A percentile compares a stretch with the other conserved stretches of the same genome.
Conservation (phyloP, 208 protist species). For the Wallacemonas sp. region DNA sequence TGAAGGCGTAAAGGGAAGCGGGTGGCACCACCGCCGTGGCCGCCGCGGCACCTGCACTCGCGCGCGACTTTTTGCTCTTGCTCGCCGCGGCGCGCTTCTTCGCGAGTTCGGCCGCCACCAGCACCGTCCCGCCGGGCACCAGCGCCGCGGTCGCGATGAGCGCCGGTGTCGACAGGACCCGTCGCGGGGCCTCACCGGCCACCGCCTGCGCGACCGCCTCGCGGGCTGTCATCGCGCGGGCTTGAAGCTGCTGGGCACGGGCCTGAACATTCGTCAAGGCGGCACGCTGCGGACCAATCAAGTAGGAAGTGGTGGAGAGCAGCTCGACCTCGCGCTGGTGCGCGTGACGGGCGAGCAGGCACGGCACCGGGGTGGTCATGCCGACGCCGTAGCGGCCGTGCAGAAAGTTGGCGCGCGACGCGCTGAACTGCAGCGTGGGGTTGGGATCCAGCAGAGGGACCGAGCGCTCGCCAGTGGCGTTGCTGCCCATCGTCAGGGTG, state of each 20-base stretch:
- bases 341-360: constrained; percentile 19
- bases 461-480: not conserved
- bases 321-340: constrained; percentile 21
- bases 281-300: constrained; percentile 3
- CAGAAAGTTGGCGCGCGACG: constrained; percentile 23
- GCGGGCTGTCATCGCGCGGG: not conserved
- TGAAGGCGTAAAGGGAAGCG: constrained; percentile 22
- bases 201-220: not conserved
- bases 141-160: constrained; percentile 14
- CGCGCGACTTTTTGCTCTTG: not conserved
- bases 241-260: constrained; percentile 1
- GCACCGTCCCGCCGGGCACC: constrained; percentile 9
- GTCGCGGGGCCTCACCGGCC: no score
- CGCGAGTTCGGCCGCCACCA: constrained; percentile 9
- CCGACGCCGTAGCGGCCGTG: constrained; percentile 29
- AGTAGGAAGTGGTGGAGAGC: constrained; percentile 5
- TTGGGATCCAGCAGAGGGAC: constrained; percentile 3
- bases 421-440: constrained; percentile 24
- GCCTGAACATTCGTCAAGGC: not conserved
- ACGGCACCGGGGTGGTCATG: constrained; percentile 26
- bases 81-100: constrained; percentile 10
- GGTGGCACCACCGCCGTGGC: not conserved
- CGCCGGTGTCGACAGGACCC: constrained; percentile 5
- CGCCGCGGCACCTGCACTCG: not conserved
- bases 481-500: constrained; percentile 17